Conservation (phyloP, 169 alveolate genomes). For the Amoebophrya sp. region DNA sequence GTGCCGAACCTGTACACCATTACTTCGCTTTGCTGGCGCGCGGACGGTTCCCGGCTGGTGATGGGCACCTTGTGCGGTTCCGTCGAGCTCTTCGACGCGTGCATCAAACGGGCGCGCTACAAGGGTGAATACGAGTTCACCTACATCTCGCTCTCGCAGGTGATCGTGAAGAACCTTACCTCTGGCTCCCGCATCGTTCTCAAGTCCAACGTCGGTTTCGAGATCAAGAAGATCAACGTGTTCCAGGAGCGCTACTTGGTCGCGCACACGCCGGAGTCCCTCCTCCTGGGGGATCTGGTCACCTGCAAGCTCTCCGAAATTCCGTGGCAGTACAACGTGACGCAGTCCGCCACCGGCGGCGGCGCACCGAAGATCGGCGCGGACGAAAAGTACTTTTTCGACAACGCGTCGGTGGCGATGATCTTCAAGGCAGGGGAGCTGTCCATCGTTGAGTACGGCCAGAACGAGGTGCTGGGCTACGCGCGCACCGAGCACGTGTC, state of each 20-base stretch:
- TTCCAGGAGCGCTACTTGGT: slow-evolving; percentile 59
- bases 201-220: slow-evolving; percentile 64
- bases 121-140: slow-evolving; percentile 74
- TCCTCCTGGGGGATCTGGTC: slow-evolving; percentile 69
- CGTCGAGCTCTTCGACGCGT: slow-evolving; percentile 70
- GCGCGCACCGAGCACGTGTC: slow-evolving; percentile 80
- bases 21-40: slow-evolving; percentile 26
- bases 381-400: slow-evolving; percentile 54
- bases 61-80: slow-evolving; percentile 75
- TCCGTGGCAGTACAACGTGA: slow-evolving; percentile 72
- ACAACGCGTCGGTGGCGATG: slow-evolving; percentile 69
- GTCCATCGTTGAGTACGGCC: slow-evolving; percentile 78
- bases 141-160: slow-evolving; percentile 70
- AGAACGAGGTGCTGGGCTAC: slow-evolving; percentile 67
- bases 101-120: slow-evolving; percentile 57
- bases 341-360: too few relatives aligned
- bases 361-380: too few relatives aligned
- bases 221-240: slow-evolving; percentile 67
- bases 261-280: slow-evolving; percentile 65
- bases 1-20: slow-evolving; percentile 29
- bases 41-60: slow-evolving; percentile 24
- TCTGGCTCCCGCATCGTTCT: slow-evolving; percentile 61
- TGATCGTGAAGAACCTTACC: slow-evolving; percentile 59
- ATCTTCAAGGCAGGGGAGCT: slow-evolving; percentile 77
- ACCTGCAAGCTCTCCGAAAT: slow-evolving; percentile 62